These are phyloP conservation scores for Beta corolliflora DNA, from an alignment of 179 eudicot genomes.

Conservation along the genomic window DNA sequence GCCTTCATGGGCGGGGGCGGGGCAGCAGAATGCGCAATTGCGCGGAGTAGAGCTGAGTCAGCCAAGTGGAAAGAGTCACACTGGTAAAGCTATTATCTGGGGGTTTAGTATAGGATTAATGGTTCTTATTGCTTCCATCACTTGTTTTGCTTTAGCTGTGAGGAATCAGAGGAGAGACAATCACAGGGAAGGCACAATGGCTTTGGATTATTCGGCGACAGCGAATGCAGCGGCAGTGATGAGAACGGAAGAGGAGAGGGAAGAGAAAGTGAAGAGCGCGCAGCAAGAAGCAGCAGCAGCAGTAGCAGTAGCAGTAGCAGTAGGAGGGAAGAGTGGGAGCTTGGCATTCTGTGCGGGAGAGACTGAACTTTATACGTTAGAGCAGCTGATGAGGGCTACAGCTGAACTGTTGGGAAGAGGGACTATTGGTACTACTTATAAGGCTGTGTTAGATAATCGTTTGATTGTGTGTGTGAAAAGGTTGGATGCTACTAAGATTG, in stretches of 20 bases:
- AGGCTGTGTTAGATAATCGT: conserved; percentile 60
- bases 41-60: conserved; percentile 12
- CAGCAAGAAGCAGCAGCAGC: conserved; percentile 26
- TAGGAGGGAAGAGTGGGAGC: conserved; percentile 26
- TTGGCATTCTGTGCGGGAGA: conserved; percentile 48
- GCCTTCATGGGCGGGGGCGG: background rate
- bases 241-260: conserved; percentile 44
- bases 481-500: conserved; percentile 36
- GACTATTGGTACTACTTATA: conserved; percentile 60
- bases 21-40: conserved; percentile 9
- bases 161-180: conserved; percentile 22
- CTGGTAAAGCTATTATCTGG: background rate
- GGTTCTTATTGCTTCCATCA: conserved; percentile 15
- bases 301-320: conserved; percentile 25
- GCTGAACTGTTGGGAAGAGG: conserved; percentile 73
- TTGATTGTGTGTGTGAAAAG: conserved; percentile 62
- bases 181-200: conserved; percentile 4
- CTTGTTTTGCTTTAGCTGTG: conserved; percentile 34
- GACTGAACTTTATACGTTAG: conserved; percentile 43
- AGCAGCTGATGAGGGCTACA: conserved; percentile 64
- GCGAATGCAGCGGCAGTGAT: conserved; percentile 36
- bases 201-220: conserved; percentile 21
- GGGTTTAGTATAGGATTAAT: conserved; percentile 30
- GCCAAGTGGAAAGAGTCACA: background rate
- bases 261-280: conserved; percentile 41